Evolutionary conservation across 805 yeast genomes (phyloP).

Genomic region (Candida rishiriensis): DNA sequence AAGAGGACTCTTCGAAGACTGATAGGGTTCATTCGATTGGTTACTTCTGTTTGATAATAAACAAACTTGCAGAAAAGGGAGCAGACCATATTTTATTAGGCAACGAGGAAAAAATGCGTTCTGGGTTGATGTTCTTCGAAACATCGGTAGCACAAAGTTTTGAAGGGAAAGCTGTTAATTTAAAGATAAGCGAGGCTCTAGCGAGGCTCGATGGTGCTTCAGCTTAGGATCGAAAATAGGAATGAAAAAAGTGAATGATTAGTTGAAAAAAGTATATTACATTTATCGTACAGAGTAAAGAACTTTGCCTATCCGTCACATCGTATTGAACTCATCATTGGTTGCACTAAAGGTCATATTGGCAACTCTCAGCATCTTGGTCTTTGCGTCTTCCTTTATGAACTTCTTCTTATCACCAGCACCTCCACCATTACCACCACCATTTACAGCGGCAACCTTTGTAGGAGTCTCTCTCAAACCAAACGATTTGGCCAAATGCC

Average conservation of each 20-base stretch:
- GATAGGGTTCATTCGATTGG: slow-evolving; percentile 22
- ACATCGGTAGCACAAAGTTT: too few species aligned
- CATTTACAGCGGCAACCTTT: slow-evolving; percentile 50
- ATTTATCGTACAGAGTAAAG: not conserved
- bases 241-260: not conserved
- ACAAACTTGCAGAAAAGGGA: slow-evolving; percentile 1
- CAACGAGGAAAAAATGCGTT: too few species aligned
- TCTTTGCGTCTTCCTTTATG: slow-evolving; percentile 62
- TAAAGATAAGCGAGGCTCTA: too few species aligned
- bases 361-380: slow-evolving; percentile 74
- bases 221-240: too few species aligned
- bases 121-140: too few species aligned
- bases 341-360: slow-evolving; percentile 58
- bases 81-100: not conserved
- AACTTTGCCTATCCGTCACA: slow-evolving; percentile 9
- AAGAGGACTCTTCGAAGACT: slow-evolving; percentile 2
- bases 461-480: slow-evolving; percentile 95
- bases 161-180: too few species aligned
- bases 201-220: too few species aligned
- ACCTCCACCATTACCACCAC: slow-evolving; percentile 25
- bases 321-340: slow-evolving; percentile 69
- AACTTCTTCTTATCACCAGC: slow-evolving; percentile 25
- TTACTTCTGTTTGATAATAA: slow-evolving; percentile 22
- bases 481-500: slow-evolving; percentile 93
- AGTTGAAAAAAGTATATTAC: not conserved